Evolutionary conservation across 2,329 filamentous ascomycete genomes (phyloP), one percentile per base, ranked within the genome.

Genomic region (Neofusicoccum parvum): DNA sequence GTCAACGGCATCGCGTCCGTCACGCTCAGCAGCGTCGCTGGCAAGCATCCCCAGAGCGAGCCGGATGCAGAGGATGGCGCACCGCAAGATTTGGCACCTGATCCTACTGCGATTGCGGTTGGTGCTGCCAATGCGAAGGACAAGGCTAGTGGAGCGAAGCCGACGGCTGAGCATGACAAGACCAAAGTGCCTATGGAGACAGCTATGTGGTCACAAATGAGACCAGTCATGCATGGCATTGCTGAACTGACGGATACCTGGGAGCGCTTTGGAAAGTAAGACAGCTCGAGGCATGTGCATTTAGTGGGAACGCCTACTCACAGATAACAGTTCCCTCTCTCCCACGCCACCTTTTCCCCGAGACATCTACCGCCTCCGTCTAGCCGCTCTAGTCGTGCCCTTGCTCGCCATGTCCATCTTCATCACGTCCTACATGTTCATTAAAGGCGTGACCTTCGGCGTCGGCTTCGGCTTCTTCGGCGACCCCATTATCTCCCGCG

Each of bases 381-480:
- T 85, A 5, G 82, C 81, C n/a, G 75, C 72, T 4, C 67, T 83
- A 12, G 69, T 84, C 4, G 75, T 80, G 0, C 82, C 82, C 1
- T 66, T 83, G 0, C 69, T 83, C 9, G 71, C 77, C 0, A 68
- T 74, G 2, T 83, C 81, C 1, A 67, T 82, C 5, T 80, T 84
- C 69, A 75, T 82, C 37, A 79, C 79, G 3, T 81, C 80, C 5
- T 83, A 84, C 71, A 82, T 83, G 78, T 79, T 83, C 67, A 78
- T 80, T 66, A 95, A 94, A 72, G 84, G 84, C 1, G 76, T 85
- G 1, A 89, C 87, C 0, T 89, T 95, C 62, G 80, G 86, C 6
- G 69, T 86, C n/a, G 92, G 92, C 0, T 87, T 94, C 68, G 85
- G 81, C 1, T 92, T 96, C 80, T 96, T 96, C 68, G 91, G 90